Conservation (phyloP, 73 alveolate species). For the Tetrahymena borealis region DNA sequence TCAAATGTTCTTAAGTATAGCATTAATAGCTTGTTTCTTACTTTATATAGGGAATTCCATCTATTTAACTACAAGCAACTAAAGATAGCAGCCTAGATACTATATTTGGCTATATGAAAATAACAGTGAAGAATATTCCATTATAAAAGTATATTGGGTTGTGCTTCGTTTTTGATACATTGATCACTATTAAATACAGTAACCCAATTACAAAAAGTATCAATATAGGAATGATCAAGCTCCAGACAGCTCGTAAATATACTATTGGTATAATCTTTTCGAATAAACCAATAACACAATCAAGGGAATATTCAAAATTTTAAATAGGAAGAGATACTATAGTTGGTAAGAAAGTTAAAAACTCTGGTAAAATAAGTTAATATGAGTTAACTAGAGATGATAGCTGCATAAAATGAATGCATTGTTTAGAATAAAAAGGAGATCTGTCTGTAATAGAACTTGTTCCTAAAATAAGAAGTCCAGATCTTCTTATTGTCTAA, state of each 20-base stretch:
- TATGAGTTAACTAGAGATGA: too few relatives aligned
- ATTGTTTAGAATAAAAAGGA: too few relatives aligned
- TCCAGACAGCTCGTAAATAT: not conserved
- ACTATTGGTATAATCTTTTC: not conserved
- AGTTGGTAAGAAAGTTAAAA: too few relatives aligned
- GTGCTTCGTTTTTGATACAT: not conserved
- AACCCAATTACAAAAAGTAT: not conserved
- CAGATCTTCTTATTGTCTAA: too few relatives aligned
- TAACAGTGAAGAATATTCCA: not conserved
- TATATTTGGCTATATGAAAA: not conserved
- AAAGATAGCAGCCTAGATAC: not conserved
- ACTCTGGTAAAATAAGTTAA: too few relatives aligned
- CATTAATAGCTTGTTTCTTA: not conserved
- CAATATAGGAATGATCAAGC: not conserved
- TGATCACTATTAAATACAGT: not conserved
- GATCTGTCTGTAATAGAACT: too few relatives aligned
- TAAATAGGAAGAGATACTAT: too few relatives aligned
- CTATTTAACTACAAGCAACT: not conserved
- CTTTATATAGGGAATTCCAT: not conserved
- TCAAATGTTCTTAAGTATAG: not conserved
- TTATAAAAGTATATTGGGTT: not conserved
- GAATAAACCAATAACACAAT: not conserved
- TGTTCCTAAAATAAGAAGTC: too few relatives aligned
- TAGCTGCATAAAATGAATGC: too few relatives aligned
- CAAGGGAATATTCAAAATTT: not conserved